Evolutionary conservation across 2,329 filamentous ascomycete genomes (phyloP), one percentile per base, ranked within the genome.

Genomic region (Lachnellula hyalina): DNA sequence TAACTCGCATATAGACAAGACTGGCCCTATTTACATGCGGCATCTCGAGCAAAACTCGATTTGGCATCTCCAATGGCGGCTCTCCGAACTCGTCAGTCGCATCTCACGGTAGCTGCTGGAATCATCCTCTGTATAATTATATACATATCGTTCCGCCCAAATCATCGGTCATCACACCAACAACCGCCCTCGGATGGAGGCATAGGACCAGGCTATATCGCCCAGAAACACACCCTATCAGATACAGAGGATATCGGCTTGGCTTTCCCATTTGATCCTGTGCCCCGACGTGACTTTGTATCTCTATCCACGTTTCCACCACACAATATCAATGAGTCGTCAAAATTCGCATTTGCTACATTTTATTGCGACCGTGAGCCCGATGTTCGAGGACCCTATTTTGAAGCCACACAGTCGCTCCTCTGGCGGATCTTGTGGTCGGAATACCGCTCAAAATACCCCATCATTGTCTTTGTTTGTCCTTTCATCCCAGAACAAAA

Each of bases 401-500:
- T 60, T 49, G 51, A 56, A 49, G 50, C 58, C 1, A 49, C 54
- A 9, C 58, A 60, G 49, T 51, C 47, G 3, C 49, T 60, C 35
- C 56, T 58, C 15, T 58, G 51, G 45, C 58, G 58, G 4, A 40
- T 58, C 1, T 52, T 60, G 15, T 60, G 58, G 58, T 55, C 58
- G 0, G 35, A 36, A 8, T 54, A 49, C 3, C 36, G 47, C 3
- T 54, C 53, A 1, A 51, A 54, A 9, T 54, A 58, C 23, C 58
- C 58, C 6, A 51, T 60, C n/a, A 52, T 58, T 32, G 49, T 53
- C n/a, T 60, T 58, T 23, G 58, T 60, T 3, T 54, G 55, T 42
- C 50, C 53, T 2, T 50, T 55, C 15, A 54, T 60, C 14, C 52
- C 55, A 7, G 38, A 47, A 7, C 48, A 58, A 17, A 51, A 56